Evolutionary conservation across 352 stramenopile genomes (phyloP).

Genomic region (Phytophthora cryptogea): DNA sequence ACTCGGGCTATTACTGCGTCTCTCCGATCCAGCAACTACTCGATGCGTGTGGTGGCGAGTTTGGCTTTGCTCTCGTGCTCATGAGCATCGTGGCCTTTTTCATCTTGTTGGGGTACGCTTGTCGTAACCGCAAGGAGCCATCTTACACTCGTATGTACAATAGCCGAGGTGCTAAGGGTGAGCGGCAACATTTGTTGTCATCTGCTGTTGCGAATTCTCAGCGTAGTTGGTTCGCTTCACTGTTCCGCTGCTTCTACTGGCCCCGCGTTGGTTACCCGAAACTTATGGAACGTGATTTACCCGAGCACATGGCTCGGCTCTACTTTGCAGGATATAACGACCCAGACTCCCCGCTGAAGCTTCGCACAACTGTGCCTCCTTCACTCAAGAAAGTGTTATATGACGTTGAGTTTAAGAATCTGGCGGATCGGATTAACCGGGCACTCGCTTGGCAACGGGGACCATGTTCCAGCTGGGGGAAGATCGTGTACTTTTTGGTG

Average conservation of each 20-base stretch:
- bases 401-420: conserved; percentile 61
- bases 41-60: conserved; percentile 73
- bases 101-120: conserved; percentile 75
- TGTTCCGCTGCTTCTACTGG: conserved; percentile 77
- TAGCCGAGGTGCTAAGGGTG: conserved; percentile 47
- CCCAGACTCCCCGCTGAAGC: conserved; percentile 55
- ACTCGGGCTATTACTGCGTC: conserved; percentile 72
- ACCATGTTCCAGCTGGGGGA: conserved; percentile 55
- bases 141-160: conserved; percentile 62
- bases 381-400: conserved; percentile 71
- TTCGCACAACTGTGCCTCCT: conserved; percentile 61
- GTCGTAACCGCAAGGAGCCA: conserved; percentile 70
- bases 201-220: conserved; percentile 61
- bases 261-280: conserved; percentile 78
- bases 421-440: conserved; percentile 72
- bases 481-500: conserved; percentile 65
- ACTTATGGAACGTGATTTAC: conserved; percentile 76
- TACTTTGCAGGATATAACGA: conserved; percentile 77
- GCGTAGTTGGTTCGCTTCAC: conserved; percentile 53
- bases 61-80: conserved; percentile 71
- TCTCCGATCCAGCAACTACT: conserved; percentile 80
- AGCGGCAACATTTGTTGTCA: conserved; percentile 69
- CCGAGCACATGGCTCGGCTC: conserved; percentile 79
- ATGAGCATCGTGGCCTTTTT: conserved; percentile 72
- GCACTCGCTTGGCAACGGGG: conserved; percentile 57